Base-by-base conservation (phyloP, 257 asterid species). In the Cruciata laevipes region DNA sequence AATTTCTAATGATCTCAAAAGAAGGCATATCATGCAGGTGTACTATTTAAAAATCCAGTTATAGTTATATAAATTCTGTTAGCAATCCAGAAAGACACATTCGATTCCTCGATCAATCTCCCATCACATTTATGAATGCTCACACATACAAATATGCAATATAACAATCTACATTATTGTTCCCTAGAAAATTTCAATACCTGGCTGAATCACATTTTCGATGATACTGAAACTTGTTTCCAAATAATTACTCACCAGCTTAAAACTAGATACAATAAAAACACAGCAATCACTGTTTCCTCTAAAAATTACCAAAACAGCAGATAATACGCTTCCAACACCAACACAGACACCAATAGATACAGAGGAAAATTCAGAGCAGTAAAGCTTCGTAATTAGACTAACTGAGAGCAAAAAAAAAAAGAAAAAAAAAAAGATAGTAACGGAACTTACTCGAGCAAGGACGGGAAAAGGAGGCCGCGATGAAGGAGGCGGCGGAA, bases 401-500 rank as follows among this genome's bases (percentile, higher is more conserved):
- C 51, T 13, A 6, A 5, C 35, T 31, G 42, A 60, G 7, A 6
- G 17, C 23, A 38, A 21, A n/a, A n/a, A n/a, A 65, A 60, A 18
- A n/a, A n/a, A n/a, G n/a, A n/a, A n/a, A n/a, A 3, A 5, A 5
- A 71, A 65, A 55, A 7, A 6, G 23, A 67, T 37, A 68, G 23
- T 0, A n/a, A 44, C 32, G 12, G 21, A 42, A 71, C 74, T 31
- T 82, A 87, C 98, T 93, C 98, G 77, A 90, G 95, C 27, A 93
- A 79, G 31, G 97, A 88, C 9, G 99, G 97, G 74, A 81, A 81
- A 40, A 90, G 88, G 63, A 86, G 86, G 62, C 96, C 90, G 76
- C 96, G 95, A 35, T 72, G 85, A 66, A 85, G 88, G 69, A 93
- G 95, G 57, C 71, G 84, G 76, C 74, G 84, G 71, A 93, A 70